A percentile compares a stretch with the other conserved stretches of the same genome.
Evolutionary conservation across 1,284 basidiomycete genomes (phyloP).

Genomic region (Ceratobasidium sp.): DNA sequence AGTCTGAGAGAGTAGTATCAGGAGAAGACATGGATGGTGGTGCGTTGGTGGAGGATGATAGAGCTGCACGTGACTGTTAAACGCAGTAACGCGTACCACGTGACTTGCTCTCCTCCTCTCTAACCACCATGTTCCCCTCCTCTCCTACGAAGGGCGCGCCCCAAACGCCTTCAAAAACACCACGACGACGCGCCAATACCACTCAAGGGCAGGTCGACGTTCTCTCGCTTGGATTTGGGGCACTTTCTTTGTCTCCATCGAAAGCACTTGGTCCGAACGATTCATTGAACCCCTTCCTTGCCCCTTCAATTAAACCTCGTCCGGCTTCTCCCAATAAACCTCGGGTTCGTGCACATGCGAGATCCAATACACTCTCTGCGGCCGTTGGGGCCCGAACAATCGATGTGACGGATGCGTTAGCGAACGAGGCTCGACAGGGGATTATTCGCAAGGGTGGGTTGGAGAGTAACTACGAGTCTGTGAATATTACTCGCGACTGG

Average conservation of each 20-base stretch:
- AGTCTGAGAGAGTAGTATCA: too few relatives aligned
- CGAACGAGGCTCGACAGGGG: constrained; percentile 72
- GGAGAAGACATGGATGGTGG: too few relatives aligned
- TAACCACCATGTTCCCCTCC: constrained; percentile 36
- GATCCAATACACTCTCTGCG: constrained; percentile 38
- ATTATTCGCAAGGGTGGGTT: constrained; percentile 80
- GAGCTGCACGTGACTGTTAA: too few relatives aligned
- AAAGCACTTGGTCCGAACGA: constrained; percentile 39
- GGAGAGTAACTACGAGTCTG: constrained; percentile 79
- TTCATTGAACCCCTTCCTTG: constrained; percentile 45
- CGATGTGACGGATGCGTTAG: constrained; percentile 67
- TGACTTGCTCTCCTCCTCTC: neutral
- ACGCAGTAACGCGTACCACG: neutral
- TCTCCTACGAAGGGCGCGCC: constrained; percentile 15
- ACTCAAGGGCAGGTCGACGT: constrained; percentile 38
- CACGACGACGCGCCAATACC: constrained; percentile 42
- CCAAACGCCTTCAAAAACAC: constrained; percentile 34
- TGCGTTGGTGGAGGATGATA: too few relatives aligned
- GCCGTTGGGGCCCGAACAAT: constrained; percentile 56
- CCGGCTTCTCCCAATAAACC: constrained; percentile 36
- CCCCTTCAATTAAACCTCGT: constrained; percentile 33
- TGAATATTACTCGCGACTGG: constrained; percentile 58
- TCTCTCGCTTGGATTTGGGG: constrained; percentile 42
- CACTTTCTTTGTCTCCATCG: constrained; percentile 48
- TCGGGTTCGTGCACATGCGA: constrained; percentile 16